Base-by-base conservation (phyloP, 2,329 filamentous ascomycete genomes). In the Verticillium nubilum region DNA sequence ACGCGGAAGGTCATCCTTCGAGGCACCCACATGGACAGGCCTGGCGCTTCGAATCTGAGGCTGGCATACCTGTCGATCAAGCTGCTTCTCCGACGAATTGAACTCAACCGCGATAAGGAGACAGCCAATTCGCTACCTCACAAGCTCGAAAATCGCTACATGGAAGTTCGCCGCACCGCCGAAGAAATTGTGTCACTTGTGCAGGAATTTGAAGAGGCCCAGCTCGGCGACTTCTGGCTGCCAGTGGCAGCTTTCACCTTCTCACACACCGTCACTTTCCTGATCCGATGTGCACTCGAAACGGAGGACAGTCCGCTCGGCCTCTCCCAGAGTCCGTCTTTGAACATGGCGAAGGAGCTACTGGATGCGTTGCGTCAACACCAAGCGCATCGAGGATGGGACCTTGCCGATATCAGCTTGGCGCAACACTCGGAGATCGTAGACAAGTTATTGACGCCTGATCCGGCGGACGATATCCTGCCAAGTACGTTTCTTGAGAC, bases 191-290 rank as follows among this genome's bases (percentile, higher is more conserved):
- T 82, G 0, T 68, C 77, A 4, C 65, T 83, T 2, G 71, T 78
- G 0, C 78, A 79, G 52, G 79, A 81, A 53, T 66, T 84, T 0
- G 68, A 73, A 4, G 70, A 72, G 4, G 58, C 69, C 1, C 77
- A 81, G 17, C 68, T 82, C 0, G 69, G 71, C 2, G 81, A 78
- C 54, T 83, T 81, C 60, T 84, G 80, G 80, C 69, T 82, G 2
- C 74, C 81, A 0, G 71, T 78, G 3, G 73, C 73, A 37, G 74
- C 79, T 0, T 83, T 81, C 58, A 71, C 75, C 1, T 74, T 81
- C n/a, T 74, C 79, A 0, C 76, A 78, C 1, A 78, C 81, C 0
- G 75, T 78, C 15, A 81, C 77, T 47, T 82, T 83, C 42, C 67
- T 83, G 28, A 67, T 84, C 9, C 73, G 81, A 2, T 79, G 76